Evolutionary conservation across 768 basidiomycete species (phyloP).

Genomic region (Chalciporus sphaerocephalus): DNA sequence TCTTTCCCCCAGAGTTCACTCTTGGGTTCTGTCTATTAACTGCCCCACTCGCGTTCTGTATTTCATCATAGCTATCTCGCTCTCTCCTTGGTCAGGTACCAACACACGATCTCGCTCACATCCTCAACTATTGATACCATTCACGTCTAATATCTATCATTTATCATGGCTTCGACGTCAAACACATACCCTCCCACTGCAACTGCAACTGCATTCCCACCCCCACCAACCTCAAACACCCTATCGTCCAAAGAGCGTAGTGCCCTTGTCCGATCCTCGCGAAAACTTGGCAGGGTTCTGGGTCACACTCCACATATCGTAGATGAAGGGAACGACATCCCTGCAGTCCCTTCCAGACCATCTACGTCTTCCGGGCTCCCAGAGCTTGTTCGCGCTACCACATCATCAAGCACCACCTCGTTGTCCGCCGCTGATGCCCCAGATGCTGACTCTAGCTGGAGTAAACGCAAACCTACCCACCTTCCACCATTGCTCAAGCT

Average conservation of each 20-base stretch:
- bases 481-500: slow-evolving; percentile 25
- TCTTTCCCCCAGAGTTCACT: neutral
- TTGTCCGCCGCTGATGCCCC: slow-evolving; percentile 18
- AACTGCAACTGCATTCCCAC: slow-evolving; percentile 14
- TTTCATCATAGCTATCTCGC: neutral
- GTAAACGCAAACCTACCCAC: slow-evolving; percentile 26
- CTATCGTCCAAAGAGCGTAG: slow-evolving; percentile 48
- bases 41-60: neutral
- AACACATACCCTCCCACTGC: slow-evolving; percentile 2
- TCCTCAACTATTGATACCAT: slow-evolving; percentile 2
- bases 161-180: slow-evolving; percentile 1
- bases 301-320: slow-evolving; percentile 57
- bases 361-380: slow-evolving; percentile 3
- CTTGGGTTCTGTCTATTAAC: neutral
- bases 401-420: neutral
- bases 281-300: slow-evolving; percentile 55
- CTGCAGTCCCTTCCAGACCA: neutral
- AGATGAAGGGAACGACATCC: slow-evolving; percentile 28
- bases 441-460: slow-evolving; percentile 18
- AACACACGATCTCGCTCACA: slow-evolving; percentile 2
- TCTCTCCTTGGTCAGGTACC: slow-evolving; percentile 27
- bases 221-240: slow-evolving; percentile 58
- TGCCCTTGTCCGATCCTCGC: slow-evolving; percentile 52
- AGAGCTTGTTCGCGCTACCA: neutral
- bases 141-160: slow-evolving; percentile 4